Base-by-base conservation (phyloP, 192 early-diverging fungal species). In the Linnemannia schmuckeri region DNA sequence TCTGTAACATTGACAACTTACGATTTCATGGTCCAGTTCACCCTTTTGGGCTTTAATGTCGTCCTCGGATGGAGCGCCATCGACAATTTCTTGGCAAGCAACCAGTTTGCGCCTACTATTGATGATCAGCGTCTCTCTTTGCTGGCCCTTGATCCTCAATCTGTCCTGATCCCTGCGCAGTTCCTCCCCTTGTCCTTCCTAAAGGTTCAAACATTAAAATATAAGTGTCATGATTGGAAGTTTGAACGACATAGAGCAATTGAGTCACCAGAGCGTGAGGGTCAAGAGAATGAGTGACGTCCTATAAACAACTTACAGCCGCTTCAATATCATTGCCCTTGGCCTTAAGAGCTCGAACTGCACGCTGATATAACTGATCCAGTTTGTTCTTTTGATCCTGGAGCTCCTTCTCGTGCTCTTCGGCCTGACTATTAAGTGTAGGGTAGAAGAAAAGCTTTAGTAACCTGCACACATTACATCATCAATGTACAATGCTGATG, bases 141-240 rank as follows among this genome's bases (percentile, higher is more conserved):
- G 78, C 38, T 87, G 83, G 38, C 78, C 78, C 33, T 88, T 88
- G 22, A 77, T 76, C 13, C 88, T 81, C 17, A 89, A 46, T 68
- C 76, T 75, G n/a, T 80, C 72, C 78, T 89, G 69, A 18, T 88
- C 79, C 20, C 46, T 83, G n/a, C 82, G 76, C 15, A 82, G 72
- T 1, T 88, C 86, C 9, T 88, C 77, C 17, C 77, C 74, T 38
- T 87, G 76, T 10, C 78, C 71, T 80, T 87, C 88, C 91, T 92
- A 77, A 20, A 72, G 6, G 6, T 33, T 9, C 20, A 71, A 72
- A 72, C 18, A 17, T 52, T 4, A 6, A 0, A 52, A 17, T 0
- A 22, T 20, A 4, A 15, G 49, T 22, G 5, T 52, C 49, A 52
- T 12, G 20, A 63, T 79, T 47, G 9, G 18, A 4, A 49, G 20